These are phyloP conservation scores for Carnegiea gigantea DNA, from an alignment of 179 eudicot genomes.

Conservation along the genomic window DNA sequence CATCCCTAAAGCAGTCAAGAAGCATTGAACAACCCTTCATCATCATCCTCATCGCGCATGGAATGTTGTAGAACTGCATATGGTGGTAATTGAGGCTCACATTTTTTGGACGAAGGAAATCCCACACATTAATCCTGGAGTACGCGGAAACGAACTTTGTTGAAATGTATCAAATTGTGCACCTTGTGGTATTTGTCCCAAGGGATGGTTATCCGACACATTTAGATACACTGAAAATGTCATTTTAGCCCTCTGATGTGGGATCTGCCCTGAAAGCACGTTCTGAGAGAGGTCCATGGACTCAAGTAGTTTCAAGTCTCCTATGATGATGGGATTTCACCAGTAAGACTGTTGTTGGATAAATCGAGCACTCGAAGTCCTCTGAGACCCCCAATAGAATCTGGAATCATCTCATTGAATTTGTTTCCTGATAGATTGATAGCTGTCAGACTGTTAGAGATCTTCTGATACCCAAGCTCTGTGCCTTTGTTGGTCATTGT, in stretches of 20 bases:
- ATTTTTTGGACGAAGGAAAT: slow-evolving; percentile 22
- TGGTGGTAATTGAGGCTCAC: not conserved
- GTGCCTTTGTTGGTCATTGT: slow-evolving; percentile 35
- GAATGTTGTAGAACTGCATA: not conserved
- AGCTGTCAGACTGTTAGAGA: slow-evolving; percentile 8
- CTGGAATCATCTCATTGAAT: slow-evolving; percentile 31
- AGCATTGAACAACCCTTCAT: not conserved
- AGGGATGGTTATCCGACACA: slow-evolving; percentile 33
- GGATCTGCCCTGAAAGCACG: slow-evolving; percentile 28
- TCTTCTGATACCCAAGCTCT: not conserved
- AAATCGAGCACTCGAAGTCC: slow-evolving; percentile 30
- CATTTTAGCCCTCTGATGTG: slow-evolving; percentile 10
- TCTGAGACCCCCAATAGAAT: slow-evolving; percentile 20
- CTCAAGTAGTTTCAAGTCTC: slow-evolving; percentile 21
- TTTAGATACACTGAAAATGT: slow-evolving; percentile 25
- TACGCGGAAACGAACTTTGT: slow-evolving; percentile 23
- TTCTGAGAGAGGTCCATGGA: slow-evolving; percentile 36
- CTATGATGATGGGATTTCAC: slow-evolving; percentile 27
- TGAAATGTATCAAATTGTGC: slow-evolving; percentile 29
- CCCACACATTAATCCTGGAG: slow-evolving; percentile 38
- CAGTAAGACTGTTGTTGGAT: slow-evolving; percentile 30
- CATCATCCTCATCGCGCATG: not conserved
- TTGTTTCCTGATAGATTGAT: slow-evolving; percentile 42
- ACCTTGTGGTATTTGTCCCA: slow-evolving; percentile 21
- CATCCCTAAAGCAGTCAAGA: too few relatives aligned